A percentile compares a stretch with the other conserved stretches of the same genome.
These are phyloP conservation scores for Leccinellum albellum DNA, from an alignment of 768 basidiomycete species.

Conservation along the genomic window DNA sequence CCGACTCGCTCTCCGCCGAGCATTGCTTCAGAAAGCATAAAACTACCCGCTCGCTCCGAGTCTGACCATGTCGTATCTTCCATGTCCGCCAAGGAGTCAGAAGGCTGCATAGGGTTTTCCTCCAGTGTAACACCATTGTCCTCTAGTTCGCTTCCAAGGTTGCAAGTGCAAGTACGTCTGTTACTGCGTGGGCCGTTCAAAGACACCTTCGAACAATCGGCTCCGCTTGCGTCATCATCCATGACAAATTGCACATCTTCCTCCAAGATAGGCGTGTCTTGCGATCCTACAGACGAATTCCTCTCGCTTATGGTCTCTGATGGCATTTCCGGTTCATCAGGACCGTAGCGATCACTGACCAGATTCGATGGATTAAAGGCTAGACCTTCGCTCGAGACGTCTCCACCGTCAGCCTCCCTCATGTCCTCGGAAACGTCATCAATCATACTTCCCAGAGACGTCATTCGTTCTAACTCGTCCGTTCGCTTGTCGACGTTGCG, in stretches of 20 bases:
- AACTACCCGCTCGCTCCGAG: not conserved
- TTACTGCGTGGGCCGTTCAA: not conserved
- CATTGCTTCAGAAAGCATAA: not conserved
- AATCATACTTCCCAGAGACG: not conserved
- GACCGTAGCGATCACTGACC: not conserved
- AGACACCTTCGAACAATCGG: not conserved
- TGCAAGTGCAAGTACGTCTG: not conserved
- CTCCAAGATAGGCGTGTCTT: not conserved
- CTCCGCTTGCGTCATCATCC: not conserved
- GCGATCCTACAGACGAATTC: not conserved
- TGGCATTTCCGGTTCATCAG: not conserved
- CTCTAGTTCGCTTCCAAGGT: not conserved
- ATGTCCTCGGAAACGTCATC: not conserved
- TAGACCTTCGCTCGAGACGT: not conserved
- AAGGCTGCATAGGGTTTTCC: not conserved
- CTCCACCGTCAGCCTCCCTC: not conserved
- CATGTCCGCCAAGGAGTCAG: not conserved
- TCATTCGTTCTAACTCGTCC: not conserved
- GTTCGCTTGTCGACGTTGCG: not conserved
- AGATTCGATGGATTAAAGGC: not conserved
- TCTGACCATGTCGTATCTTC: not conserved
- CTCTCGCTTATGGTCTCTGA: not conserved
- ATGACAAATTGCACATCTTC: slow-evolving; percentile 1
- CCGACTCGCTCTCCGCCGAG: not conserved
- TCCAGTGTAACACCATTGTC: not conserved